phyloP scores from a whole-genome alignment of 1,139 yeast genomes.

The Geotrichum histeridarum region DNA sequence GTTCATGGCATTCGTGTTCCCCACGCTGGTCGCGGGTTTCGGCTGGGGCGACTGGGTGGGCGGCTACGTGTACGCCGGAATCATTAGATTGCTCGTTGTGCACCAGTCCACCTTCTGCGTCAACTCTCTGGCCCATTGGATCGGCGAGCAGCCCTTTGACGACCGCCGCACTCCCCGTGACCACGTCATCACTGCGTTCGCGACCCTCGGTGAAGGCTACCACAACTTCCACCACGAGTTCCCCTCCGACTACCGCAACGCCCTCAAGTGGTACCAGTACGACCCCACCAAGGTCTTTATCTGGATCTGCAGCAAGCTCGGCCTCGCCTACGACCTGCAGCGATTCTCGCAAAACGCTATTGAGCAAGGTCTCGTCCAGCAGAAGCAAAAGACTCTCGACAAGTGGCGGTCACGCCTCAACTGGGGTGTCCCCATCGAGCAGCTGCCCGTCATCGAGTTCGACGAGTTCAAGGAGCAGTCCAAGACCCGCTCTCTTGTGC shows the following conservation, averaged over 20 bases:
- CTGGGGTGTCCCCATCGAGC: constrained; percentile 87
- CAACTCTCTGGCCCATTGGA: constrained; percentile 96
- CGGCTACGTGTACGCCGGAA: constrained; percentile 87
- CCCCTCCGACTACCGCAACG: constrained; percentile 97
- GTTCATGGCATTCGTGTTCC: constrained; percentile 64
- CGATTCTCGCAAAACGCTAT: constrained; percentile 92
- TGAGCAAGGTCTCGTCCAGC: constrained; percentile 93
- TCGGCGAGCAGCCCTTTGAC: constrained; percentile 96
- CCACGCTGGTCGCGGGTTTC: constrained; percentile 69
- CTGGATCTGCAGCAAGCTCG: constrained; percentile 65
- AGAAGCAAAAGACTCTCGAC: constrained; percentile 92
- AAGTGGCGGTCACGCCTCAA: constrained; percentile 67
- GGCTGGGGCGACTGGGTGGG: constrained; percentile 89
- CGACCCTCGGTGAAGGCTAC: constrained; percentile 97
- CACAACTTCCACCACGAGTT: constrained; percentile 99
- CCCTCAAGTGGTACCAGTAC: constrained; percentile 96
- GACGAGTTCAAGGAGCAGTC: constrained; percentile 71
- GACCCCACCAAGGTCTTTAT: constrained; percentile 91
- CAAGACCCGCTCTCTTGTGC: constrained; percentile 57
- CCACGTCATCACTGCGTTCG: constrained; percentile 87
- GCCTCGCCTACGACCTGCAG: constrained; percentile 86
- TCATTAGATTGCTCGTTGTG: constrained; percentile 72
- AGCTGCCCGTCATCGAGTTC: constrained; percentile 88
- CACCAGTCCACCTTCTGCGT: constrained; percentile 99
- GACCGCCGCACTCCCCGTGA: constrained; percentile 97